phyloP scores from a whole-genome alignment of 2,329 filamentous ascomycete genomes.

The Fusarium sp. region DNA sequence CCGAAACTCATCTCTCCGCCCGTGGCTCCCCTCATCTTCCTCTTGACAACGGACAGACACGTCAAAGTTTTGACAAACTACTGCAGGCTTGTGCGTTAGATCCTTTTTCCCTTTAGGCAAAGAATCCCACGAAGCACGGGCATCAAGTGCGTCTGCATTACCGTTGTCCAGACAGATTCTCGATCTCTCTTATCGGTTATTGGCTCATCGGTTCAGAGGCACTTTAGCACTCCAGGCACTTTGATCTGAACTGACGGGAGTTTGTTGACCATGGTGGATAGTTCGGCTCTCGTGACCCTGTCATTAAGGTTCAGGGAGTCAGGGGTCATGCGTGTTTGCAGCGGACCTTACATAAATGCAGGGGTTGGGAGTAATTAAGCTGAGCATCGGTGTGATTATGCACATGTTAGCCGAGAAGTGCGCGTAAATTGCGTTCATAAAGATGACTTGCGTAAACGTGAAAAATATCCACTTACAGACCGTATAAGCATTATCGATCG shows the following conservation, averaged over 20 bases:
- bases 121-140: conserved; percentile 13
- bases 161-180: conserved; percentile 31
- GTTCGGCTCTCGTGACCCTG: conserved; percentile 19
- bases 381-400: conserved; percentile 22
- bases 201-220: conserved; percentile 29
- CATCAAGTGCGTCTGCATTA: conserved; percentile 14
- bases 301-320: conserved; percentile 16
- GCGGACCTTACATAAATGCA: conserved; percentile 39
- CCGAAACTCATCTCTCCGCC: conserved; percentile 13
- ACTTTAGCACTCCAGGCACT: conserved; percentile 17
- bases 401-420: conserved; percentile 5
- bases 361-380: conserved; percentile 35
- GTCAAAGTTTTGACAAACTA: conserved; percentile 24
- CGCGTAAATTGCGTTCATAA: conserved; percentile 17
- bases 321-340: conserved; percentile 26
- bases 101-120: conserved; percentile 16
- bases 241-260: conserved; percentile 17
- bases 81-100: conserved; percentile 27
- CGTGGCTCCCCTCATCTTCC: conserved; percentile 16
- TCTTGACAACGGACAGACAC: conserved; percentile 26
- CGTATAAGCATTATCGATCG: background rate
- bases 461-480: background rate
- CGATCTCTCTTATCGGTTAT: conserved; percentile 13
- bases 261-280: conserved; percentile 21
- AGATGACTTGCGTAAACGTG: conserved; percentile 15